Evolutionary conservation across 176 grass and related monocot genomes (phyloP).

Genomic region (Oryza officinalis): DNA sequence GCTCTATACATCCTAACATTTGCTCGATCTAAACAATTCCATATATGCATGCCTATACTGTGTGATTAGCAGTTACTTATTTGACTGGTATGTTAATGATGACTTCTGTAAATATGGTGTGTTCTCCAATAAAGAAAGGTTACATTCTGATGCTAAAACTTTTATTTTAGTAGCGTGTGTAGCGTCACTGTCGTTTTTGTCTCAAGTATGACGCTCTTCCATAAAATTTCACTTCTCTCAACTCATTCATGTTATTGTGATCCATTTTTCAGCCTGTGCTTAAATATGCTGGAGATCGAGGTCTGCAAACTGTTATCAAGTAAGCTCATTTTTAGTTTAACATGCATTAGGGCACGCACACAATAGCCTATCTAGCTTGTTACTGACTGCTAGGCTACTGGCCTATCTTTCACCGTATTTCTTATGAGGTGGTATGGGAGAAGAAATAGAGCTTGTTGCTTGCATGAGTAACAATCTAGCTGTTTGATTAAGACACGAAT

Average conservation of each 20-base stretch:
- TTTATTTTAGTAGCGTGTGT: not conserved
- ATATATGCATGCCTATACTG: not conserved
- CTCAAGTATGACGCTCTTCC: constrained; percentile 13
- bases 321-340: constrained; percentile 29
- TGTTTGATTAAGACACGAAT: not conserved
- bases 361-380: not conserved
- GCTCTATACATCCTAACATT: not conserved
- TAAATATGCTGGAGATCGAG: constrained; percentile 33
- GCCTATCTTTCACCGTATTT: not conserved
- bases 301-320: constrained; percentile 52
- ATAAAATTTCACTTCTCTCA: constrained; percentile 27
- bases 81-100: constrained; percentile 17
- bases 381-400: not conserved
- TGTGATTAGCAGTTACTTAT: not conserved
- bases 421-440: not conserved
- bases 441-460: not conserved
- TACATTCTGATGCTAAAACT: not conserved
- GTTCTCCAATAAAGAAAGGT: not conserved
- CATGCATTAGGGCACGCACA: not conserved
- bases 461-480: not conserved
- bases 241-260: constrained; percentile 9
- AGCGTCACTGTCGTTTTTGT: not conserved
- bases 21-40: not conserved
- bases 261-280: constrained; percentile 54
- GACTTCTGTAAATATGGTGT: constrained; percentile 3